These are phyloP conservation scores for Chiua virens DNA, from an alignment of 768 basidiomycete genomes.

Conservation along the genomic window DNA sequence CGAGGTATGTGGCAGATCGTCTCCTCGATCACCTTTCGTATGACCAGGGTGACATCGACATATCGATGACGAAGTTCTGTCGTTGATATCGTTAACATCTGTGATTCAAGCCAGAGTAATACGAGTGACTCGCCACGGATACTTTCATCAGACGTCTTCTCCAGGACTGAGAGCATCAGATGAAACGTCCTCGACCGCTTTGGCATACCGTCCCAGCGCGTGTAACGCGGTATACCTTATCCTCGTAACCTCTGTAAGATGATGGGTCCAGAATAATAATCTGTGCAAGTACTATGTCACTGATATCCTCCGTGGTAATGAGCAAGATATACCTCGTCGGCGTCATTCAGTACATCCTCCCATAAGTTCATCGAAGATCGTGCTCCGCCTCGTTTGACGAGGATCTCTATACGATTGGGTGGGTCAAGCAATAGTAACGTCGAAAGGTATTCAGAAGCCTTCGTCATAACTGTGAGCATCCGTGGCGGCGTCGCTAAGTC, in stretches of 20 bases:
- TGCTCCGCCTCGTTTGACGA: background rate
- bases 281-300: background rate
- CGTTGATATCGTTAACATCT: background rate
- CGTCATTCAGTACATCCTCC: background rate
- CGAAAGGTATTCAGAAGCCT: background rate
- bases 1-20: background rate
- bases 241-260: constrained; percentile 3
- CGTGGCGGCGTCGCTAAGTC: background rate
- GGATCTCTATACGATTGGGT: too few relatives aligned
- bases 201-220: background rate
- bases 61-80: background rate
- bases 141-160: background rate
- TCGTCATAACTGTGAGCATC: background rate
- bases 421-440: background rate
- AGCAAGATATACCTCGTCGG: background rate
- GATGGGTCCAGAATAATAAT: background rate
- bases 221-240: background rate
- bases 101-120: background rate
- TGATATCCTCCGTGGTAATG: background rate
- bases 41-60: background rate
- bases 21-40: background rate
- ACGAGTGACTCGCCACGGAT: background rate
- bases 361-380: background rate
- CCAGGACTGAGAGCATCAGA: background rate
- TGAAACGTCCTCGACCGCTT: background rate